Base-by-base conservation (phyloP, 495 filamentous ascomycete genomes). In the Trichoderma asperelloides region DNA sequence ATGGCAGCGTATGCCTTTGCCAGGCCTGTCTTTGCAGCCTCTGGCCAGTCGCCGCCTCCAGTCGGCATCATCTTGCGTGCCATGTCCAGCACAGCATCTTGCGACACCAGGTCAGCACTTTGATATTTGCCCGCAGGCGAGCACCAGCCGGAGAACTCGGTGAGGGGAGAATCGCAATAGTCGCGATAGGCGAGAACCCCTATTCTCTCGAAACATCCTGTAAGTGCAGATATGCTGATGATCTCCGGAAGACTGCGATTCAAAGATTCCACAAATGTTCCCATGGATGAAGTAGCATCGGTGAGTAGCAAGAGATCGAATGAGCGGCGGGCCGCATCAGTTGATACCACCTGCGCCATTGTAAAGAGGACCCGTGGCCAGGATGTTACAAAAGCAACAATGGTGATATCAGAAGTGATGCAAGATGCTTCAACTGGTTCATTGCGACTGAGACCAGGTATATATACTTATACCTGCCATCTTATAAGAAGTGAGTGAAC, bases 241-340 rank as follows among this genome's bases (percentile, higher is more conserved):
- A 82, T 78, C 63, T 80, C 76, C 9, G 78, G 78, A 0, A 83
- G 71, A 2, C 79, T 79, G 5, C 60, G 69, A 62, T 74, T 74
- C 6, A 83, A 75, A 0, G 81, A 76, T 2, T 40, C 6, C 2
- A 81, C 71, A 63, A 78, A 81, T 51, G 64, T 63, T 33, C 49
- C 65, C 80, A 82, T 83, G 18, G 79, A 82, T 21, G 68, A 69
- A 0, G 81, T 83, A 16, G 76, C 78, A 68, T 83, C 81, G 13
- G 74, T 77, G 62, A 83, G 67, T 64, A 79, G 72, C 33, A 79
- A 64, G 27, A 79, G 71, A 62, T 78, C 77, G 49, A 55, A 55
- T 3, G 49, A n/a, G n/a, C 8, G 3, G n/a, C n/a, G 8, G 49
- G 49, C 49, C 49, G n/a, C 12, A 55, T 55, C 49, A 4, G 25